Conservation (phyloP, 352 stramenopile genomes). For the Pythium folliculosum region DNA sequence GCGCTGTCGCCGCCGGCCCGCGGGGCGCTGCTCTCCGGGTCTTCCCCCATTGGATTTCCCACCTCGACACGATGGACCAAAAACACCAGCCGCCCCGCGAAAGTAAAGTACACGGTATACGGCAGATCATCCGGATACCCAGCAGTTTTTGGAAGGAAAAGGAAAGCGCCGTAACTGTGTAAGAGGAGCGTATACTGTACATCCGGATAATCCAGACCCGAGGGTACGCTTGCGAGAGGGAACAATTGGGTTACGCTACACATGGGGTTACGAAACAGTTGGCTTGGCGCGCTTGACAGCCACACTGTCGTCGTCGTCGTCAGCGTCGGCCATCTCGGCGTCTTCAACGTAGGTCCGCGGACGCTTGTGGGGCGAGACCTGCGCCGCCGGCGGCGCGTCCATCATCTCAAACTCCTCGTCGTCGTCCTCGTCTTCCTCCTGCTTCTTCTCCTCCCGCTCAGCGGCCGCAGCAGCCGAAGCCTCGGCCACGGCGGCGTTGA, state of each 20-base stretch:
- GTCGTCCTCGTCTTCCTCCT: slow-evolving; percentile 40
- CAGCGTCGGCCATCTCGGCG: background rate
- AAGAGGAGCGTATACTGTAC: slow-evolving; percentile 17
- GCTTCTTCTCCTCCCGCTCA: slow-evolving; percentile 36
- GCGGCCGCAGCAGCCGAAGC: slow-evolving; percentile 13
- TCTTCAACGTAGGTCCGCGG: slow-evolving; percentile 20
- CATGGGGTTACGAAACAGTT: slow-evolving; percentile 15
- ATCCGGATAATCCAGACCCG: slow-evolving; percentile 17
- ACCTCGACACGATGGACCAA: slow-evolving; percentile 1
- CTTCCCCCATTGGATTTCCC: slow-evolving; percentile 23
- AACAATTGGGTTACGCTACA: background rate
- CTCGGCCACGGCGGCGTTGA: slow-evolving; percentile 36
- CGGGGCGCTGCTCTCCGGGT: background rate
- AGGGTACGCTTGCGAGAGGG: background rate
- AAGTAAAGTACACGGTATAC: slow-evolving; percentile 4
- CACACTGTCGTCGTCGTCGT: background rate
- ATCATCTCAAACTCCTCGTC: slow-evolving; percentile 45
- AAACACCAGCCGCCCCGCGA: background rate
- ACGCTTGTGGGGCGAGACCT: slow-evolving; percentile 12
- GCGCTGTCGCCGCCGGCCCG: too few relatives aligned
- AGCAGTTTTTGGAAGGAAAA: slow-evolving; percentile 9
- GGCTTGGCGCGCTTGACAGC: slow-evolving; percentile 20
- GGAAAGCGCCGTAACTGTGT: too few relatives aligned
- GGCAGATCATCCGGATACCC: slow-evolving; percentile 19
- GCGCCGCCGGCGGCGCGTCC: slow-evolving; percentile 4